These are phyloP conservation scores for Trichoderma lentiforme DNA, from an alignment of 2,329 filamentous ascomycete genomes.

Conservation along the genomic window DNA sequence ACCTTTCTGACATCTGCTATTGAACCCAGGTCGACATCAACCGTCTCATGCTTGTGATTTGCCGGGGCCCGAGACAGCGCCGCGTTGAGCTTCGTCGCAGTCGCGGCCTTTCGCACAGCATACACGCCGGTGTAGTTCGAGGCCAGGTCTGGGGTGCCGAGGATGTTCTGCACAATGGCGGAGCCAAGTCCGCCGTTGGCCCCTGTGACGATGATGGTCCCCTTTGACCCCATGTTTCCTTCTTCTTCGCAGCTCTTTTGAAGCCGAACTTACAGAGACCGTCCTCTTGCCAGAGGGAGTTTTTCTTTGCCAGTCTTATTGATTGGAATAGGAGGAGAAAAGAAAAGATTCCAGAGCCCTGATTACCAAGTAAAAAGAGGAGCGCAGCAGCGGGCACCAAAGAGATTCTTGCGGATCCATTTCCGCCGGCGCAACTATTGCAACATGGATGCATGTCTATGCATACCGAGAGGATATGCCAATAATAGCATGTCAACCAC, in stretches of 20 bases:
- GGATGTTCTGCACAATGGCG: conserved; percentile 31
- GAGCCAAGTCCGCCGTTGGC: conserved; percentile 40
- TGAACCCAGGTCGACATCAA: conserved; percentile 33
- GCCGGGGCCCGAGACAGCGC: conserved; percentile 23
- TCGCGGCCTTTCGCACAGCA: conserved; percentile 33
- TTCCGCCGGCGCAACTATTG: background rate
- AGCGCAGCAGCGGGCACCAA: background rate
- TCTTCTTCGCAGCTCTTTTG: background rate
- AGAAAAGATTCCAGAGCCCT: background rate
- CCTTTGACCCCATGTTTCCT: conserved; percentile 21
- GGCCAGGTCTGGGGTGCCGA: conserved; percentile 30
- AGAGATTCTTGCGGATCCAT: background rate
- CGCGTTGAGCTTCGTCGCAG: conserved; percentile 29
- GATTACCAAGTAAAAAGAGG: background rate
- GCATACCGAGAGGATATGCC: background rate
- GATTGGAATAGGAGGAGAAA: background rate
- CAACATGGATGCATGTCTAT: background rate
- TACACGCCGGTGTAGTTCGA: conserved; percentile 35
- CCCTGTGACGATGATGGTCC: conserved; percentile 38
- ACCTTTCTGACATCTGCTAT: conserved; percentile 28
- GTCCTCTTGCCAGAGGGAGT: background rate
- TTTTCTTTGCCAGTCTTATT: background rate
- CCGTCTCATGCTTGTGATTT: conserved; percentile 31
- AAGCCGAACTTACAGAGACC: background rate
- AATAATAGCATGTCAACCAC: background rate